Evolutionary conservation across 2,329 filamentous ascomycete genomes (phyloP), one percentile per base, ranked within the genome.

Genomic region (Pseudogymnoascus sp.): DNA sequence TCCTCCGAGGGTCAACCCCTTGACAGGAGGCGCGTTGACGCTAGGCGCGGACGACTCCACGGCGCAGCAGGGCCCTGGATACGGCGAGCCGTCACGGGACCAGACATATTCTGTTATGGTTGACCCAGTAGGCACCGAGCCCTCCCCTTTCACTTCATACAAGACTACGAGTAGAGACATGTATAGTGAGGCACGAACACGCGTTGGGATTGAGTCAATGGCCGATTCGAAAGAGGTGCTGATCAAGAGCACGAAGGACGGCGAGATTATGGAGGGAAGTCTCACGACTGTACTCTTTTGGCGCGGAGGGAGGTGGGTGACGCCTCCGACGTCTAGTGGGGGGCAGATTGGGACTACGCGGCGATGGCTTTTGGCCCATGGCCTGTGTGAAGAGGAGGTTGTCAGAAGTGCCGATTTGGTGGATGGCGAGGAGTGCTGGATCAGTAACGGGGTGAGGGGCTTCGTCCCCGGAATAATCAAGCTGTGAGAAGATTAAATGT

Each of bases 391-490:
- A 31, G 89, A 95, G 70, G 82, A 85, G 65, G 73, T 77, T 2
- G 78, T 96, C 13, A 73, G 73, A n/a, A 78, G 77, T 1, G 75
- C 80, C 10, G 85, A 85, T 5, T 73, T 96, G 10, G 71, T 79
- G 3, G 79, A 90, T 65, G 89, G 87, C 0, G 92, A 97, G 73
- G 80, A 87, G 60, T 88, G 92, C 65, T 96, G 91, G 89, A 76
- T 97, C 60, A 96, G 92, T 73, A 97, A 93, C 73, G 92, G 89
- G 0, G 88, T 93, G 1, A 82, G 88, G 66, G 93, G 93, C 0
- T 96, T 96, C 67, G 78, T 86, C 10, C 77, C 72, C 62, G 83
- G 81, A 0, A 76, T 65, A 60, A 48, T 73, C 4, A 67, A 68
- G 52, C 48, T 70, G n/a, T 62, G 61, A 61, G 42, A 55, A 33